A percentile compares a stretch with the other conserved stretches of the same genome.
phyloP scores from a whole-genome alignment of 2,329 filamentous ascomycete species.

The Madurella mycetomatis region DNA sequence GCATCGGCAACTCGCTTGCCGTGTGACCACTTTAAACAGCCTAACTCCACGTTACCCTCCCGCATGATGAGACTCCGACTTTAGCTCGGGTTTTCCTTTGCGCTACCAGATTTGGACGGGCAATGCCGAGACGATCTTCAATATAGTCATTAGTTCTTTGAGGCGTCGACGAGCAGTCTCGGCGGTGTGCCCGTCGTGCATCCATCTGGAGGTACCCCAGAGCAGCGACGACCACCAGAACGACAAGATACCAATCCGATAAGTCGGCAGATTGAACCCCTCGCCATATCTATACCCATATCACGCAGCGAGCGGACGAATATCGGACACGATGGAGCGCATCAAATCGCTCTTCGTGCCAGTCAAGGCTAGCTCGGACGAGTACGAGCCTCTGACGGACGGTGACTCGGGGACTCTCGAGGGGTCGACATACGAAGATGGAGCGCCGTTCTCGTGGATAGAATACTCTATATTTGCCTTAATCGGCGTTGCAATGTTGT shows the following conservation, averaged over 20 bases:
- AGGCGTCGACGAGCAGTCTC: neutral
- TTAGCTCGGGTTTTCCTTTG: neutral
- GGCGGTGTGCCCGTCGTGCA: neutral
- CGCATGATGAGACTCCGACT: neutral
- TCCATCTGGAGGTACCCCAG: no score
- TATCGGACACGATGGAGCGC: conserved; percentile 34
- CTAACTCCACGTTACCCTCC: neutral
- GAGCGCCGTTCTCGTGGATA: conserved; percentile 69
- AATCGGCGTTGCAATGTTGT: conserved; percentile 89
- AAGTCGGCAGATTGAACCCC: no score
- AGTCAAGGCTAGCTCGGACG: conserved; percentile 25
- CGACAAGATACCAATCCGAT: no score
- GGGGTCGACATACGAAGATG: conserved; percentile 32
- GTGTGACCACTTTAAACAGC: neutral
- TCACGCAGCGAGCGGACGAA: no score
- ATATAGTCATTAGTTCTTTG: neutral
- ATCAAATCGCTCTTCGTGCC: conserved; percentile 35
- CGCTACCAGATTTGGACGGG: neutral
- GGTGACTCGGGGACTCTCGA: conserved; percentile 27
- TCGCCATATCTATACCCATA: no score
- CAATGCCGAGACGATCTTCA: neutral
- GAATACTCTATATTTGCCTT: conserved; percentile 84
- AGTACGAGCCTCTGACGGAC: conserved; percentile 30
- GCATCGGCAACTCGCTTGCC: neutral
- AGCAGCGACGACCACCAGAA: no score